These are phyloP conservation scores for Aspergillus glaucus DNA, from an alignment of 2,329 filamentous ascomycete genomes.

Conservation along the genomic window DNA sequence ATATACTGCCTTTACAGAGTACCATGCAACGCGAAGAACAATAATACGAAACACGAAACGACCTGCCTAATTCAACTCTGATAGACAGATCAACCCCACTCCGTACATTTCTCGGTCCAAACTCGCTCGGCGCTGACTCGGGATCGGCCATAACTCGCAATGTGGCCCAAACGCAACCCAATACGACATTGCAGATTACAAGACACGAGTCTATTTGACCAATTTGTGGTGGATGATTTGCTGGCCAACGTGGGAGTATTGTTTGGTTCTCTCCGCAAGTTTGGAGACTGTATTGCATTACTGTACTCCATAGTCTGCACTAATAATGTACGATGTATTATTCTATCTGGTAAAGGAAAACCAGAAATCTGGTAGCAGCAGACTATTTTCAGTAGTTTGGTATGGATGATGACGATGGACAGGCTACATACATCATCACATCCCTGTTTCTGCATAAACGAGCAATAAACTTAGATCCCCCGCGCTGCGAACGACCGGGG, in stretches of 20 bases:
- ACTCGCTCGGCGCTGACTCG: not conserved
- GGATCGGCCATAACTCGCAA: not conserved
- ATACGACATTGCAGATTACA: not conserved
- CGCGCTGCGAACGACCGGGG: not conserved
- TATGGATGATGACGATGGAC: not conserved
- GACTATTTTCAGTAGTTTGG: not conserved
- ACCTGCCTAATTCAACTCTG: not conserved
- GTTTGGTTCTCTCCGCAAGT: not conserved
- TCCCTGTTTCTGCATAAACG: not conserved
- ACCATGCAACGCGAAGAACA: no score
- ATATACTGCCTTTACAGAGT: no score
- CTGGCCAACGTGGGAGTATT: not conserved
- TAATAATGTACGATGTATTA: no score
- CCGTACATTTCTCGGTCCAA: not conserved
- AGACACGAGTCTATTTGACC: not conserved
- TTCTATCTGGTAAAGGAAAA: no score
- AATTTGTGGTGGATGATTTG: not conserved
- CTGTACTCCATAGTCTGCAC: not conserved
- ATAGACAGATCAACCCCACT: not conserved
- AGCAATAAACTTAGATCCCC: not conserved
- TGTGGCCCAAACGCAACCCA: not conserved
- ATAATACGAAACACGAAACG: not conserved
- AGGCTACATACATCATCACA: not conserved
- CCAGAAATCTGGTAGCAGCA: no score
- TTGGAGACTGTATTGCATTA: not conserved